A percentile compares a stretch with the other conserved stretches of the same genome.
Conservation (phyloP, 768 basidiomycete genomes). For the Tricholomella constricta region DNA sequence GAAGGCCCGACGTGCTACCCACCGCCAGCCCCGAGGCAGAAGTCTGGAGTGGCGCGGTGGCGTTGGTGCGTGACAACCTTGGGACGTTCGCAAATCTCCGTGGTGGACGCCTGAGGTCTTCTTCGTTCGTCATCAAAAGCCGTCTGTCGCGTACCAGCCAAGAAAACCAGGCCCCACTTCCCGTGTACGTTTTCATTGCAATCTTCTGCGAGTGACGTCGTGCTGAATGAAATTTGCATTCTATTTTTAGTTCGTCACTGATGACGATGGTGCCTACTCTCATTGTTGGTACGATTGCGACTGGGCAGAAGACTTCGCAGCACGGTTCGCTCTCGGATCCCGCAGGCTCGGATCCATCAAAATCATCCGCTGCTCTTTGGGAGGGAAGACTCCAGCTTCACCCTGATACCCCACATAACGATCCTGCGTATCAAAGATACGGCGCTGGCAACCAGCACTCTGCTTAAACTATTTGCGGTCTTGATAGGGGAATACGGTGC, state of each 20-base stretch:
- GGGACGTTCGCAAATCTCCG: conserved; percentile 79
- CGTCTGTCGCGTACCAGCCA: conserved; percentile 59
- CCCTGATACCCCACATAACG: conserved; percentile 76
- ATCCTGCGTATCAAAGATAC: conserved; percentile 46
- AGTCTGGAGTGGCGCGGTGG: conserved; percentile 79
- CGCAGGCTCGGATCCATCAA: conserved; percentile 73
- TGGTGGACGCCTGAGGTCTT: conserved; percentile 85
- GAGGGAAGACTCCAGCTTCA: conserved; percentile 87
- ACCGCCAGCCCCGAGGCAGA: conserved; percentile 58
- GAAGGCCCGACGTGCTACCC: conserved; percentile 67
- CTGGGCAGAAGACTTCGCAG: conserved; percentile 71
- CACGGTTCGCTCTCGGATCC: conserved; percentile 70
- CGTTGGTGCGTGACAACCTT: conserved; percentile 85
- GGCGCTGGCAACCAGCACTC: conserved; percentile 19
- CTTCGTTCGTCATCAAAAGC: conserved; percentile 83
- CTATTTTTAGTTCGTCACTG: conserved; percentile 29
- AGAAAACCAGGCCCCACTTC: conserved; percentile 51
- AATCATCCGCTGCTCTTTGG: conserved; percentile 80
- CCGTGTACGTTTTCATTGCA: conserved; percentile 34
- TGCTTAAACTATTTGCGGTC: not conserved
- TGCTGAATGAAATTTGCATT: conserved; percentile 6
- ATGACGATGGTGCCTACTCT: conserved; percentile 57
- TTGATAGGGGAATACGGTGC: not conserved
- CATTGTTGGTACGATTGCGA: conserved; percentile 48
- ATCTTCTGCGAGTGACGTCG: not conserved